Conservation (phyloP, 2,329 filamentous ascomycete species). For the Penicillium freii region DNA sequence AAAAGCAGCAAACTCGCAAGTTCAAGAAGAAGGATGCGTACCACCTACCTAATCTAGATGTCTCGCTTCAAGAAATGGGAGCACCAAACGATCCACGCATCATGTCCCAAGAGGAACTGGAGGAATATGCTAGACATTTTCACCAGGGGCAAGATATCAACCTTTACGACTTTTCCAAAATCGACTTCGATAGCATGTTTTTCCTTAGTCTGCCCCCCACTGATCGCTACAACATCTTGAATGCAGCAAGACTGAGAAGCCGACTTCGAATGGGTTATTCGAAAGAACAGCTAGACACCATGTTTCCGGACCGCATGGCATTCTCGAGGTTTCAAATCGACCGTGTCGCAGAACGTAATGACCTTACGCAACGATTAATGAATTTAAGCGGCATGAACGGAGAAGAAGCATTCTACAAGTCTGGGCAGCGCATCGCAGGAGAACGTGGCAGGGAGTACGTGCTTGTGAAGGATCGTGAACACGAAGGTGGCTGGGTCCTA, state of each 20-base stretch:
- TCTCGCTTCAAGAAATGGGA: constrained; percentile 79
- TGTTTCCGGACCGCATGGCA: constrained; percentile 97
- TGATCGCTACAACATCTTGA: constrained; percentile 95
- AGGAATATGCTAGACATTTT: constrained; percentile 91
- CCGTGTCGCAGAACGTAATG: constrained; percentile 85
- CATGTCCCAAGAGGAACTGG: constrained; percentile 91
- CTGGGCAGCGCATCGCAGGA: constrained; percentile 56
- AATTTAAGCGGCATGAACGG: constrained; percentile 85
- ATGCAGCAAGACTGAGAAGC: constrained; percentile 84
- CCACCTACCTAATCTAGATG: constrained; percentile 82
- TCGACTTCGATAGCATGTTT: constrained; percentile 94
- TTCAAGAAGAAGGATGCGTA: constrained; percentile 95
- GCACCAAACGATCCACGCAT: constrained; percentile 89
- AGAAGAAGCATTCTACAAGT: constrained; percentile 66
- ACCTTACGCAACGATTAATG: constrained; percentile 93
- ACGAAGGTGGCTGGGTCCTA: constrained; percentile 92
- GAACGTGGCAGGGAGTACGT: constrained; percentile 94
- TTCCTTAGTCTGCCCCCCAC: constrained; percentile 86
- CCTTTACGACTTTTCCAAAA: constrained; percentile 95
- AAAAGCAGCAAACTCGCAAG: constrained; percentile 69
- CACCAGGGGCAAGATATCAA: constrained; percentile 84
- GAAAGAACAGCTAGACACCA: constrained; percentile 90
- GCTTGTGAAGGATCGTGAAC: constrained; percentile 89
- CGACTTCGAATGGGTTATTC: constrained; percentile 91
- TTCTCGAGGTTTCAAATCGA: constrained; percentile 98